phyloP scores from a whole-genome alignment of 345 rosid species.

The Syzygium jambos region DNA sequence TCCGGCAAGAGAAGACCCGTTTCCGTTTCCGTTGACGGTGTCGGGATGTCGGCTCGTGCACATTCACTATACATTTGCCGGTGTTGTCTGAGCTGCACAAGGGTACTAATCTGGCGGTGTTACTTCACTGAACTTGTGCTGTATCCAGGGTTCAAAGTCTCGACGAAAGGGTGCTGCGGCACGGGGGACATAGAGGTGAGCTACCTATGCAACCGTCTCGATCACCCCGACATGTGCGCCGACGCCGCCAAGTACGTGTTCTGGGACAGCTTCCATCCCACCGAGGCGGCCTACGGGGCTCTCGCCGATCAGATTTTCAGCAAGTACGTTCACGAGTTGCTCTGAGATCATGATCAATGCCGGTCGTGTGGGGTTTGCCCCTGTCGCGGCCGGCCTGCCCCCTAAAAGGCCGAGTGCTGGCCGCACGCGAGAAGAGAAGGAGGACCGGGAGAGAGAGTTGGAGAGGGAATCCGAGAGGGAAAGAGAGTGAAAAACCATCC shows the following conservation, averaged over 20 bases:
- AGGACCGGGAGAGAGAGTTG: no score
- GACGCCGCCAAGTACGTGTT: constrained; percentile 45
- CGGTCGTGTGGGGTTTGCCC: not conserved
- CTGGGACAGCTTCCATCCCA: constrained; percentile 82
- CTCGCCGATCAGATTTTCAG: not conserved
- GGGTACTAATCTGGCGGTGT: not conserved
- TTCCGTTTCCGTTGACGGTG: not conserved
- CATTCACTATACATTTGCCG: not conserved
- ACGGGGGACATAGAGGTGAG: constrained; percentile 54
- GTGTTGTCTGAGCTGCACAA: not conserved
- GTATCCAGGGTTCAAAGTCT: constrained; percentile 43
- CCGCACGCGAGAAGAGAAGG: no score
- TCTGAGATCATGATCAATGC: not conserved
- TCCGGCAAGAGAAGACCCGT: not conserved
- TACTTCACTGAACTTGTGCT: not conserved
- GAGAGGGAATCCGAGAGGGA: no score
- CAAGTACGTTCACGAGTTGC: not conserved
- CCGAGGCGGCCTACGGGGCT: constrained; percentile 36
- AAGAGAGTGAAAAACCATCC: no score
- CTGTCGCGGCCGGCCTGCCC: no score
- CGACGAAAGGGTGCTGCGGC: constrained; percentile 59
- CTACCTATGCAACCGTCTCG: constrained; percentile 25
- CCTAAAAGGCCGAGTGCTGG: no score
- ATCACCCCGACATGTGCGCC: constrained; percentile 17
- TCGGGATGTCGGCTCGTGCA: not conserved